These are phyloP conservation scores for Drechmeria coniospora DNA, from an alignment of 2,329 filamentous ascomycete species.

Conservation along the genomic window DNA sequence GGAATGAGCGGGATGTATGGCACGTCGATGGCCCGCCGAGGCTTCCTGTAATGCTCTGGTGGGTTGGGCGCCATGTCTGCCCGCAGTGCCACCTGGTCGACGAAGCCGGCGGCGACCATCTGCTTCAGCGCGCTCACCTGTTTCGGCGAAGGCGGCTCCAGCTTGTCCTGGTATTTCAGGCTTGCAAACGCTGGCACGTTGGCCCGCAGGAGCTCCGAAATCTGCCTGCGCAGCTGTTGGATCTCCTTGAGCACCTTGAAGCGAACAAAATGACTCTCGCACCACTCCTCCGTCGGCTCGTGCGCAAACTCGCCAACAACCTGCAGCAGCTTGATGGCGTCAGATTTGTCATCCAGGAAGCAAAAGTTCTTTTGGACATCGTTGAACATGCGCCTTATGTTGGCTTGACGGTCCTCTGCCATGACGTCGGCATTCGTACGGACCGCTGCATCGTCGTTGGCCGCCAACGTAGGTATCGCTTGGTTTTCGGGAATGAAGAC, in stretches of 20 bases:
- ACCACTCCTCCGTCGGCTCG: slow-evolving; percentile 58
- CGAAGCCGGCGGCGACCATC: slow-evolving; percentile 80
- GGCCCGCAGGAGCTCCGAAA: slow-evolving; percentile 62
- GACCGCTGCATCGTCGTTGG: slow-evolving; percentile 30
- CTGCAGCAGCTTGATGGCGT: slow-evolving; percentile 81
- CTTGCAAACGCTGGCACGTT: slow-evolving; percentile 54
- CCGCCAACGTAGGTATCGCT: slow-evolving; percentile 43
- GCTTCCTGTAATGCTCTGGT: slow-evolving; percentile 50
- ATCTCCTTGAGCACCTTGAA: slow-evolving; percentile 80
- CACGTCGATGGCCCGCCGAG: slow-evolving; percentile 77
- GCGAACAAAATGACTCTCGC: slow-evolving; percentile 68
- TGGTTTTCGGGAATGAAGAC: slow-evolving; percentile 75
- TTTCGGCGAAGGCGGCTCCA: slow-evolving; percentile 45
- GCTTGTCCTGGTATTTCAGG: slow-evolving; percentile 38
- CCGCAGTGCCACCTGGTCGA: slow-evolving; percentile 87
- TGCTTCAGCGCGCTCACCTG: slow-evolving; percentile 74
- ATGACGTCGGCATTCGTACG: slow-evolving; percentile 53
- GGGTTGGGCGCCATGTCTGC: slow-evolving; percentile 70
- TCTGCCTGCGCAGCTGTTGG: slow-evolving; percentile 65
- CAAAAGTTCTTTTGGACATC: slow-evolving; percentile 65
- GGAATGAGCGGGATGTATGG: slow-evolving; percentile 79
- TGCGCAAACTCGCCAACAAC: slow-evolving; percentile 79
- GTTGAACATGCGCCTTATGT: slow-evolving; percentile 45
- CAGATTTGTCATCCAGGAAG: slow-evolving; percentile 65
- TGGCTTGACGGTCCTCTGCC: slow-evolving; percentile 54